These are phyloP conservation scores for Pythium catenulatum DNA, from an alignment of 352 stramenopile genomes.

Conservation along the genomic window DNA sequence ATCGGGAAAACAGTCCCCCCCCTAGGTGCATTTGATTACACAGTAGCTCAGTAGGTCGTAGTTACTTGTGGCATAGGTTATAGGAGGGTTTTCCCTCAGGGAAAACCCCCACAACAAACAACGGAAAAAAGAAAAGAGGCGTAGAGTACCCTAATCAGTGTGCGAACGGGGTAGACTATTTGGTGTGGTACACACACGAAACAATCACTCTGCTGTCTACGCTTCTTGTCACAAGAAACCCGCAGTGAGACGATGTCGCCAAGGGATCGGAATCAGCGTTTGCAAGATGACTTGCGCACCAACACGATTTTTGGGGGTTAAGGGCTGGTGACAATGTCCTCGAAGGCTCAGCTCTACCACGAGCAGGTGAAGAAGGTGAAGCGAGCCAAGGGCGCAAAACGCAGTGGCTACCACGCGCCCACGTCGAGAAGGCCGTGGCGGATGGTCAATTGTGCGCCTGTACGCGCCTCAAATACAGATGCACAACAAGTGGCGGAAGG, in stretches of 20 bases:
- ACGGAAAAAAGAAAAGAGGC: constrained; percentile 17
- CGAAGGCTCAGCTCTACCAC: constrained; percentile 3
- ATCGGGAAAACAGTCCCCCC: no score
- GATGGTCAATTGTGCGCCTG: background rate
- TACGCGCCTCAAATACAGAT: constrained; percentile 9
- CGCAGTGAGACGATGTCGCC: constrained; percentile 5
- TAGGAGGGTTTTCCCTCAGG: no score
- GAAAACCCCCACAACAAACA: no score
- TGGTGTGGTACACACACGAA: background rate
- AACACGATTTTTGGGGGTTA: background rate
- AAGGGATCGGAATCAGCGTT: background rate
- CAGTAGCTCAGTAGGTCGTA: no score
- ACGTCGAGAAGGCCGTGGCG: constrained; percentile 9
- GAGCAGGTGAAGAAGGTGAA: constrained; percentile 1
- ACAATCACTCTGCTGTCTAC: background rate
- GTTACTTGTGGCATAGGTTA: no score
- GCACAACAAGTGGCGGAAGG: background rate
- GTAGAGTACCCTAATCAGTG: constrained; percentile 7
- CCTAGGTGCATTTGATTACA: no score
- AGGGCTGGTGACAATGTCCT: background rate
- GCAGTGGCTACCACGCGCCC: background rate
- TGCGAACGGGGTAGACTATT: background rate
- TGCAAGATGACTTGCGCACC: background rate
- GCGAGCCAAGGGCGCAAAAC: background rate
- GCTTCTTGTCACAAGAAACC: constrained; percentile 9